Base-by-base conservation (phyloP, 2,329 filamentous ascomycete species). In the Cyphellophora europaea region DNA sequence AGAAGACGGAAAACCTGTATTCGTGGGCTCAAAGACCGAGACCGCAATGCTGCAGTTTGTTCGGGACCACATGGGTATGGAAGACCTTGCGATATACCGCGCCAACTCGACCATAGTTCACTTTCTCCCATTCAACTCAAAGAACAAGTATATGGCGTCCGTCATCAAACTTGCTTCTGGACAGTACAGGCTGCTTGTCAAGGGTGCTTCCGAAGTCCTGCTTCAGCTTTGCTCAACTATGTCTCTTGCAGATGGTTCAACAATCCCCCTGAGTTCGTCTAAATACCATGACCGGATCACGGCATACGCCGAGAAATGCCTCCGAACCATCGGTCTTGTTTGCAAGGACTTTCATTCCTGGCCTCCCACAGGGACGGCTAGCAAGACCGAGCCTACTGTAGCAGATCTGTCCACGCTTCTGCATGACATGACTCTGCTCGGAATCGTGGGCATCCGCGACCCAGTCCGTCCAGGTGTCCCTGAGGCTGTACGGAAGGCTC, bases 21-120 rank as follows among this genome's bases (percentile, higher is more conserved):
- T 82, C 40, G 77, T 86, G 45, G 82, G 82, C 30, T 84, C 79
- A 50, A 86, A 86, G 65, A 86, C 82, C 0, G 82, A 86, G 53
- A 81, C 80, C 3, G 80, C 82, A 3, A 59, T 86, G 37, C 67
- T 87, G n/a, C 72, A 76, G 16, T 72, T 84, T 49, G 80, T 79
- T 11, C 71, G 70, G 32, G 72, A 78, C 32, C 66, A 80, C 50
- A 65, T 86, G 5, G 77, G 68, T n/a, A 79, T 86, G 73, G 44
- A 46, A 12, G 72, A 75, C 2, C 67, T 85, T 11, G 66, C 65
- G 29, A 71, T 80, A 48, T 71, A 81, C 50, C 76, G 81, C 30
- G 61, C 65, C 5, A 72, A 74, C 38, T 74, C 72, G 38, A 65
- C 67, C 17, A 67, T 74, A 13, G 59, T 79, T 25, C 81, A 86